Evolutionary conservation across 129 eudicot genomes (phyloP), one percentile per base, ranked within the genome.

Genomic region (Artemisia tridentata): DNA sequence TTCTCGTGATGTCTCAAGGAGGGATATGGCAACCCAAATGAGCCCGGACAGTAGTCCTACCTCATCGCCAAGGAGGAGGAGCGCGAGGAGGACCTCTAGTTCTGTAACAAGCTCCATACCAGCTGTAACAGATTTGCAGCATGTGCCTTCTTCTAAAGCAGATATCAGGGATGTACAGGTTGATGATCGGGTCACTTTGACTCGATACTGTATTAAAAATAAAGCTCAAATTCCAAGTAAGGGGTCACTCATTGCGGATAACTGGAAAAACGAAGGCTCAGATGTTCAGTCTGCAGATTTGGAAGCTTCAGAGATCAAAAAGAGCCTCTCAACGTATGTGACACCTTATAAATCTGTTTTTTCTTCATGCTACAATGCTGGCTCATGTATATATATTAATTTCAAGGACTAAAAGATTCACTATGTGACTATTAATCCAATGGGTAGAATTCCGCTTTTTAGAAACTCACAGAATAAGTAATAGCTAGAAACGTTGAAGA

Each of bases 1-100:
- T 46, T 86, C 89, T 43, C 84, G 86, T 41, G 91, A 50, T 63
- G 82, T 80, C 55, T 89, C 95, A 64, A 83, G 98, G 72, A 89
- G 98, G 73, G 98, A 92, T 82, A 85, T 92, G 95, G 98, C 98
- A 38, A 92, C 98, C 19, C 98, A 92, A 68, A 92, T 92, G 98
- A 92, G 98, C 81, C 98, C 96, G 2, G 96, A 84, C 69, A 78
- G 85, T 67, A 85, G 95, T 80, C 78, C 79, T 11, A 69, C 41
- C 25, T 86, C 95, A 38, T 92, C 96, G 57, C 84, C 92, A 5
- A 52, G 63, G 15, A 74, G 79, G 47, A 2, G 11, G 45, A 38
- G 11, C 45, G 45, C 10, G 11, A 38, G 45, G 45, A 75, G 60
- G 19, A 83, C 78, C 18, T 83, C 89, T 38, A 83, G 74, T 82